phyloP scores from a whole-genome alignment of 345 rosid genomes.

The Mangifera indica region DNA sequence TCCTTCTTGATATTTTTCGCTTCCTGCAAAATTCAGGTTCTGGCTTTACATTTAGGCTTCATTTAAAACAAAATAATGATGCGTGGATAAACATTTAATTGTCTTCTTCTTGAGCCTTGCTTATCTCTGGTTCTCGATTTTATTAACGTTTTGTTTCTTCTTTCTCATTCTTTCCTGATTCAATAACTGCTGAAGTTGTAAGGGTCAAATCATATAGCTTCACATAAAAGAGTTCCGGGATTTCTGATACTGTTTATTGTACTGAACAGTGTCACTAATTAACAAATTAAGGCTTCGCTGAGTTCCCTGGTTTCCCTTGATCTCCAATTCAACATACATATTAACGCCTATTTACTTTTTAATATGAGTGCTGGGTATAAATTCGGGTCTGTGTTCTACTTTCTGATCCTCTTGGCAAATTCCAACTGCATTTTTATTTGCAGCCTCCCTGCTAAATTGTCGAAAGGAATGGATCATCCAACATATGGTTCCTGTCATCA shows the following conservation, averaged over 20 bases:
- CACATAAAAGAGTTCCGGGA: too few species aligned
- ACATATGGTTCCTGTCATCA: conserved; percentile 47
- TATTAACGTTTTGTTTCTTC: not conserved
- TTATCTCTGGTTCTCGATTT: not conserved
- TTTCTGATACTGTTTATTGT: not conserved
- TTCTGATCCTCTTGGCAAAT: not conserved
- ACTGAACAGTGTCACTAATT: not conserved
- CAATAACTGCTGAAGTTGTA: too few species aligned
- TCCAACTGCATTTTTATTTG: conserved; percentile 13
- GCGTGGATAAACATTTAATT: not conserved
- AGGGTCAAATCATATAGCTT: too few species aligned
- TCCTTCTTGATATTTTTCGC: conserved; percentile 74
- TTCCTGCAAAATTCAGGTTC: conserved; percentile 75
- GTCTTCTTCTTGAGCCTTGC: not conserved
- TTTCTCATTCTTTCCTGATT: too few species aligned
- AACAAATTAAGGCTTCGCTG: not conserved
- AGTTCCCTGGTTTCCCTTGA: not conserved
- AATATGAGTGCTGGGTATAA: not conserved
- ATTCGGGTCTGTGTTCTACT: conserved; percentile 5
- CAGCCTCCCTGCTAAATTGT: conserved; percentile 65
- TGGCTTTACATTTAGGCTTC: conserved; percentile 33
- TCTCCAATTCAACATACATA: not conserved
- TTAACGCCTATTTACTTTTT: too few species aligned
- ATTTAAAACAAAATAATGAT: not conserved
- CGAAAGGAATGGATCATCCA: conserved; percentile 51